A percentile compares a stretch with the other conserved stretches of the same genome.
Evolutionary conservation across 305 asterid genomes (phyloP).

Genomic region (Rubia balearica): DNA sequence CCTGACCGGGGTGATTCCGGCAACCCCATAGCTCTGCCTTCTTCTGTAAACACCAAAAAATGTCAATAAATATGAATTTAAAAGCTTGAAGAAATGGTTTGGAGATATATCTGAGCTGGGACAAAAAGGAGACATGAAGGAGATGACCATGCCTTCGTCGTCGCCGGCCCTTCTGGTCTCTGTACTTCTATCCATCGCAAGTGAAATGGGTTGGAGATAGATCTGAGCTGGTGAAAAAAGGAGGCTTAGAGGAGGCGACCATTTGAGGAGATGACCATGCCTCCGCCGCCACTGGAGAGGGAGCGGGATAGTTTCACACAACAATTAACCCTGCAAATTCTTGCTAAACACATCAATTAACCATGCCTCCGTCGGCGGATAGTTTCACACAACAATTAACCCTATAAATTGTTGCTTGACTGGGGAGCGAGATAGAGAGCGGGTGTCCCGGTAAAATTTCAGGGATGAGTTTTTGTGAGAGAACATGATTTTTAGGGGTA

Average conservation of each 20-base stretch:
- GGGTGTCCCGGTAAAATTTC: too few species aligned
- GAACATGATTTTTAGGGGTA: too few species aligned
- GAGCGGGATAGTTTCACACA: too few species aligned
- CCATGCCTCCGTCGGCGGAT: too few species aligned
- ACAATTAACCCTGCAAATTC: too few species aligned
- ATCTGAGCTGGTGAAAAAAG: conserved; percentile 18
- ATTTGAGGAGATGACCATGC: conserved; percentile 73
- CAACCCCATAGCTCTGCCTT: conserved; percentile 72
- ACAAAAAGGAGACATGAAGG: background rate
- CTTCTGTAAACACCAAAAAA: conserved; percentile 44
- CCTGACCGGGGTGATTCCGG: conserved; percentile 74
- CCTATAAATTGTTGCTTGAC: too few species aligned
- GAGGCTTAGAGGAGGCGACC: conserved; percentile 61
- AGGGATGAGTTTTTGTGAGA: too few species aligned
- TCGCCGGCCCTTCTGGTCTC: conserved; percentile 21
- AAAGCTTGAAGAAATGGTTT: background rate
- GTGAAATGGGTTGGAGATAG: conserved; percentile 21
- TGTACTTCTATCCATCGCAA: conserved; percentile 81
- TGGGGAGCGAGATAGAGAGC: too few species aligned
- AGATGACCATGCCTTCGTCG: too few species aligned
- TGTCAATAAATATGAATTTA: background rate
- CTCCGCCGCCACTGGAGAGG: background rate
- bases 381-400: too few species aligned
- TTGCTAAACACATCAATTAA: too few species aligned
- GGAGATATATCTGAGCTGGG: conserved; percentile 15